Evolutionary conservation across 2,329 filamentous ascomycete species (phyloP), one percentile per base, ranked within the genome.

Genomic region (Fusarium sp.): DNA sequence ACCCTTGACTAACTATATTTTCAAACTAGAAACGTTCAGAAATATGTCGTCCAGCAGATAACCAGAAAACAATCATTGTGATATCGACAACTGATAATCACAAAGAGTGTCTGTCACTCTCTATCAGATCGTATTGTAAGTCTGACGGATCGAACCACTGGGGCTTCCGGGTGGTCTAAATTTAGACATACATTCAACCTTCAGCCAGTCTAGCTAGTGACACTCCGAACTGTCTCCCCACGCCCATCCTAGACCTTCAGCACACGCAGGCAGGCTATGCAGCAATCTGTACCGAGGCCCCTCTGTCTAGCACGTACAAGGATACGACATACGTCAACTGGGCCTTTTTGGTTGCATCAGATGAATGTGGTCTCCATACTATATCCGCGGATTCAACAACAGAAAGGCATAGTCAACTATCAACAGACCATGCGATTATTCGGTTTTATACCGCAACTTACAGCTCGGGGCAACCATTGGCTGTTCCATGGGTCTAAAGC

Each of bases 161-260:
- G 59, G 50, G 50, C 45, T 55, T 57, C 18, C 26, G 41, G 27
- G n/a, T 52, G 57, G 42, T 56, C 69, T 57, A 71, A 71, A 72
- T 71, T 70, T 71, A 73, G 69, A 67, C 44, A 35, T 46, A 26
- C 35, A 44, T 56, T 72, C 15, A 65, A 59, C 57, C 26, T 48
- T 61, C 37, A 62, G 59, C 61, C 56, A 70, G 52, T 48, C 59
- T 32, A 62, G 59, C 61, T 53, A 70, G 52, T 67, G 66, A 35
- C 49, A 40, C 52, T 27, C 44, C 46, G 38, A 50, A 56, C 33
- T 71, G 18, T 49, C 54, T 69, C 60, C 56, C 54, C 68, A 46
- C 49, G 33, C 60, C 33, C 38, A 67, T 67, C 53, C 63, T 42
- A 30, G 46, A 54, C 37, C 50, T 52, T 44, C 44, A 61, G 48